Conservation (phyloP, 2,329 filamentous ascomycete species). For the Calycina marina region DNA sequence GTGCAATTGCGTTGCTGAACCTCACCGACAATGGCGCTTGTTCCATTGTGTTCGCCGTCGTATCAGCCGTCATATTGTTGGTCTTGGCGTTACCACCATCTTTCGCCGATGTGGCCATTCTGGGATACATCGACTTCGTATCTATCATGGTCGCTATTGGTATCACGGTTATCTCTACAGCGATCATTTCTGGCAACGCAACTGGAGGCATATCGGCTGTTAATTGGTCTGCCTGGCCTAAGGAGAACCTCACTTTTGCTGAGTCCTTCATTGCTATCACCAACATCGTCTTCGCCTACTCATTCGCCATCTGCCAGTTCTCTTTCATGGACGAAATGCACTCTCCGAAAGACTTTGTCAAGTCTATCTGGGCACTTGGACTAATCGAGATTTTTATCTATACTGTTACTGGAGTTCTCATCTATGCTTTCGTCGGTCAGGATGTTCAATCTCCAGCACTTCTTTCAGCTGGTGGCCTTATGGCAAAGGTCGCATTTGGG, state of each 20-base stretch:
- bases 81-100: conserved; percentile 41
- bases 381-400: conserved; percentile 45
- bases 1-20: conserved; percentile 43
- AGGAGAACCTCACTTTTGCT: conserved; percentile 25
- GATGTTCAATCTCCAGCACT: conserved; percentile 51
- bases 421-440: conserved; percentile 51
- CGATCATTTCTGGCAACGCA: conserved; percentile 24
- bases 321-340: conserved; percentile 41
- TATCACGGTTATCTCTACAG: conserved; percentile 23
- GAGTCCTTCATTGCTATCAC: conserved; percentile 33
- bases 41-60: conserved; percentile 40
- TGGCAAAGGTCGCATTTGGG: conserved; percentile 53
- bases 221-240: conserved; percentile 5
- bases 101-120: conserved; percentile 37
- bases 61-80: conserved; percentile 44
- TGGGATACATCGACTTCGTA: conserved; percentile 36
- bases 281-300: conserved; percentile 46
- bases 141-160: conserved; percentile 39
- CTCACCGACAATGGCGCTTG: conserved; percentile 35
- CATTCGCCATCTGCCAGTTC: conserved; percentile 21
- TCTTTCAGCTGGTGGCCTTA: conserved; percentile 33
- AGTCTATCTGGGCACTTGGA: conserved; percentile 43
- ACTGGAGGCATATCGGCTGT: conserved; percentile 32
- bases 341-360: conserved; percentile 40
- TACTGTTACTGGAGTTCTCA: conserved; percentile 32